Base-by-base conservation (phyloP, 805 yeast genomes). In the Ogataea henricii region DNA sequence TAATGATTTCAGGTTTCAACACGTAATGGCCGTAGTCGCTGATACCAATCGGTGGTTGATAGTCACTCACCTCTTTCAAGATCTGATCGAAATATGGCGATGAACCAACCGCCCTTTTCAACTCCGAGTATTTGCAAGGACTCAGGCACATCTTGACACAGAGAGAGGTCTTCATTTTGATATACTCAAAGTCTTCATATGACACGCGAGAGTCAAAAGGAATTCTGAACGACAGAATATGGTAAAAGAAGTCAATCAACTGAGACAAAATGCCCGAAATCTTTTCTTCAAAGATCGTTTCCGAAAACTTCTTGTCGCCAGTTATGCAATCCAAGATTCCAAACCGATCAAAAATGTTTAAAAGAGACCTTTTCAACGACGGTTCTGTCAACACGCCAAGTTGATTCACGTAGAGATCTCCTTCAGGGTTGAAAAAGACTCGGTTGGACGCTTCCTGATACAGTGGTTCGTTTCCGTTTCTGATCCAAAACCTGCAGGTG, bases 11-110 rank as follows among this genome's bases (percentile, higher is more conserved):
- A 10, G 73, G 69, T 53, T 81, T 85, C 56, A 87, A 68, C 20
- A 78, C 68, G 62, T 84, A 87, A 39, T 77, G 76, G 18, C 95
- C 95, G 50, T 79, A 76, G 58, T 85, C 92, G 30, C 73, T 74
- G 35, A 83, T 65, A 2, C 88, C 88, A 17, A 74, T 72, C 3
- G 95, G 94, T 6, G 88, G 80, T 25, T 75, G 74, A 57, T 74
- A 87, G 4, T 66, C 73, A 1, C 89, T 74, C 23, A 83, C 70
- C 55, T 87, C 87, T 29, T 72, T 68, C 45, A 94, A 69, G 3
- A 69, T 67, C 3, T 62, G 64, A 52, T 81, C 86, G 48, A 81
- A 74, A 72, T 58, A 21, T 54, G 72, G 23, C 69, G 74, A 37
- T 60, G 57, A 14, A 48, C 54, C 53, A 60, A 66, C 54, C 13